phyloP scores from a whole-genome alignment of 2,329 filamentous ascomycete genomes.

The Beauveria scarabaeidicola region DNA sequence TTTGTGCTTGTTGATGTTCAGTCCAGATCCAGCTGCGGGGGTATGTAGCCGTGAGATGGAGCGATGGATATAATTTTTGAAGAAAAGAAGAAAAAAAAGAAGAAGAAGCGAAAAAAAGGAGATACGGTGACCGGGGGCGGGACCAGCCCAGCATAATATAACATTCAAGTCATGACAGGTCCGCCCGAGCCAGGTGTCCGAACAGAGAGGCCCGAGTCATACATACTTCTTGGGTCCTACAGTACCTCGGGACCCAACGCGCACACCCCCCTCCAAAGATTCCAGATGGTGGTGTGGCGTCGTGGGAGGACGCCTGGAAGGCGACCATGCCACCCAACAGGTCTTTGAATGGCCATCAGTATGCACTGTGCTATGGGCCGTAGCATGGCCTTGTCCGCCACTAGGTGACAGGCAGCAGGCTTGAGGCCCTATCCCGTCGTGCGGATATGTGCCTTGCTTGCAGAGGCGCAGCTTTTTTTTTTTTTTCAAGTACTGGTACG shows the following conservation, averaged over 20 bases:
- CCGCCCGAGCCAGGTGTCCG: neutral
- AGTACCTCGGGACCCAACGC: conserved; percentile 10
- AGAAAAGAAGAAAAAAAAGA: neutral
- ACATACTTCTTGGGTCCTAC: conserved; percentile 1
- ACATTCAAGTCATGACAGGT: neutral
- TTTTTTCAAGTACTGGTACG: too few relatives aligned
- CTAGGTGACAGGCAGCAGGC: too few relatives aligned
- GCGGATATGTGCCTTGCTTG: too few relatives aligned
- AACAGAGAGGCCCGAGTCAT: conserved; percentile 10
- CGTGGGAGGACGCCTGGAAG: neutral
- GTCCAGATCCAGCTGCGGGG: too few relatives aligned
- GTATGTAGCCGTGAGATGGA: too few relatives aligned
- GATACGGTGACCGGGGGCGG: neutral
- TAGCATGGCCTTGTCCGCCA: too few relatives aligned
- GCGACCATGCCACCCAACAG: neutral
- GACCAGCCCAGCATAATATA: conserved; percentile 4
- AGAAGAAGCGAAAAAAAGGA: neutral
- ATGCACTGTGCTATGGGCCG: neutral
- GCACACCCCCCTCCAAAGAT: conserved; percentile 3
- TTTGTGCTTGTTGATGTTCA: too few relatives aligned
- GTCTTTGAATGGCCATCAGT: neutral
- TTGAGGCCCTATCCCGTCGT: too few relatives aligned
- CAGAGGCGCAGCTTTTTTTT: too few relatives aligned
- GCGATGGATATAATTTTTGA: neutral
- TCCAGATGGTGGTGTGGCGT: neutral